phyloP scores from a whole-genome alignment of 176 grass and related monocot genomes.

The Aegilops speltoides region DNA sequence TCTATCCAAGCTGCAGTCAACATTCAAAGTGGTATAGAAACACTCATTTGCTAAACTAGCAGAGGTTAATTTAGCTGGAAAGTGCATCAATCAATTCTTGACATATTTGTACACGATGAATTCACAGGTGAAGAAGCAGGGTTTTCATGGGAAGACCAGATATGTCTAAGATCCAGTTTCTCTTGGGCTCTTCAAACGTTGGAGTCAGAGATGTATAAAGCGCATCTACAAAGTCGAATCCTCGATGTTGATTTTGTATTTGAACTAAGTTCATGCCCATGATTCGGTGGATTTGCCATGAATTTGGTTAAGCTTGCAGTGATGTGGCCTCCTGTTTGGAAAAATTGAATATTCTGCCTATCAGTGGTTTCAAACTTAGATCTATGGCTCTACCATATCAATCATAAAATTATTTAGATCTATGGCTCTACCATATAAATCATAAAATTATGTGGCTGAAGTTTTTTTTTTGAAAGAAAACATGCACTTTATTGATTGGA shows the following conservation, averaged over 20 bases:
- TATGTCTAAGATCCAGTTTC: constrained; percentile 27
- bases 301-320: constrained; percentile 17
- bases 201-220: constrained; percentile 34
- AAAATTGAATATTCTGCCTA: not conserved
- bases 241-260: not conserved
- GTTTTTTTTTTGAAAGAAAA: no score
- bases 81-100: not conserved
- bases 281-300: constrained; percentile 8
- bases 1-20: constrained; percentile 60
- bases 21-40: constrained; percentile 82
- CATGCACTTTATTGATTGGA: no score
- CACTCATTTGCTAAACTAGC: not conserved
- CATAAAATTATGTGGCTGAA: not conserved
- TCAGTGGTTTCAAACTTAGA: not conserved
- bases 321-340: not conserved
- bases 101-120: constrained; percentile 7
- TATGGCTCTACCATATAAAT: not conserved
- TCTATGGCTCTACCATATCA: not conserved
- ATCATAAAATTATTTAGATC: not conserved
- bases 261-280: not conserved
- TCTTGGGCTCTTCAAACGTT: not conserved
- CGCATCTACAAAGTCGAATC: not conserved
- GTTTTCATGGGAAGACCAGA: constrained; percentile 33
- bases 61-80: not conserved
- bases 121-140: constrained; percentile 46